Conservation (phyloP, 768 basidiomycete genomes). For the Fistulinella prunicolor region DNA sequence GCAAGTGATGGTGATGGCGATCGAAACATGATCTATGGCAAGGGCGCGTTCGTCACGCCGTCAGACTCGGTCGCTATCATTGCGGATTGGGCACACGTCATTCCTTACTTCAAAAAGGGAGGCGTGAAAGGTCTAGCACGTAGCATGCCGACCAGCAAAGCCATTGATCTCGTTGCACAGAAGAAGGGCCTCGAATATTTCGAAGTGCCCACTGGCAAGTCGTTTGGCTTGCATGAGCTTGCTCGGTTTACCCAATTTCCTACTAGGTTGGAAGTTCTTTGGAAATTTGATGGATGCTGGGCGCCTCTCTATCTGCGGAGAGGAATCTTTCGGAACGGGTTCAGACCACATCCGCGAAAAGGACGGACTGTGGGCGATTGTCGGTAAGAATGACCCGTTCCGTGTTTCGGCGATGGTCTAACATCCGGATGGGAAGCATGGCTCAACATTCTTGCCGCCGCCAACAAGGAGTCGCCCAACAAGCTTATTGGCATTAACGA, state of each 20-base stretch:
- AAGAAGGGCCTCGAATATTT: conserved; percentile 90
- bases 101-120: conserved; percentile 85
- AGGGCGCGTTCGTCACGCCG: conserved; percentile 96
- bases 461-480: conserved; percentile 70
- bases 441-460: conserved; percentile 95
- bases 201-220: conserved; percentile 91
- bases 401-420: conserved; percentile 7
- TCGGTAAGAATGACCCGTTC: conserved; percentile 55
- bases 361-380: conserved; percentile 96
- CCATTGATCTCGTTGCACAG: conserved; percentile 94
- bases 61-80: conserved; percentile 98
- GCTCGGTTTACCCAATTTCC: neutral
- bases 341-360: conserved; percentile 99
- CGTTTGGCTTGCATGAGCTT: neutral
- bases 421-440: conserved; percentile 57
- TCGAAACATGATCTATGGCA: conserved; percentile 99
- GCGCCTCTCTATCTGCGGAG: conserved; percentile 95
- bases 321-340: conserved; percentile 99
- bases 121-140: conserved; percentile 95
- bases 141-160: conserved; percentile 96
- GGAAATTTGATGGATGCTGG: conserved; percentile 99
- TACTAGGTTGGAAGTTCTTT: conserved; percentile 97
- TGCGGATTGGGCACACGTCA: conserved; percentile 90
- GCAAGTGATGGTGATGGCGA: conserved; percentile 98
- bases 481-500: conserved; percentile 89